Conservation (phyloP, 2,329 filamentous ascomycete species). For the Cladobotryum protrusum region DNA sequence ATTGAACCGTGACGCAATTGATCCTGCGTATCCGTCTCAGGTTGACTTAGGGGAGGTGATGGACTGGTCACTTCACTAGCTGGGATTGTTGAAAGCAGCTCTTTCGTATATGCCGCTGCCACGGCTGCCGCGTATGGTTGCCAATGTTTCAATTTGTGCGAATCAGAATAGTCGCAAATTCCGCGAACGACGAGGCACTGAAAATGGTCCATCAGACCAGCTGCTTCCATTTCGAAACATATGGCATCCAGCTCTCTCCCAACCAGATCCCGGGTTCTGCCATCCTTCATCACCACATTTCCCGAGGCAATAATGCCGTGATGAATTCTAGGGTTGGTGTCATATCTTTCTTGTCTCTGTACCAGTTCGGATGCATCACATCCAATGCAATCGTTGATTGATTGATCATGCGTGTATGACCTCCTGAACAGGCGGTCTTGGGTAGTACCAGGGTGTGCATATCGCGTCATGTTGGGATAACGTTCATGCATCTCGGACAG, state of each 20-base stretch:
- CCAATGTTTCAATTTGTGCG: slow-evolving; percentile 10
- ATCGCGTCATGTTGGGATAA: neutral
- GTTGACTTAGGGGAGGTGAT: neutral
- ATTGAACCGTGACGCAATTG: no score
- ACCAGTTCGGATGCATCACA: no score
- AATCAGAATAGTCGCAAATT: slow-evolving; percentile 11
- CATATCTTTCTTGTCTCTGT: no score
- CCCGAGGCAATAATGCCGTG: slow-evolving; percentile 6
- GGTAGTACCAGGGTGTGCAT: neutral
- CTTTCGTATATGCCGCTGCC: slow-evolving; percentile 4
- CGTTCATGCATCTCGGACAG: neutral
- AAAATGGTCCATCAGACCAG: slow-evolving; percentile 1
- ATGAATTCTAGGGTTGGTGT: slow-evolving; percentile 1
- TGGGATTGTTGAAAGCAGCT: neutral
- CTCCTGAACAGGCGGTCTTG: neutral
- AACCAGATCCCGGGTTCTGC: neutral
- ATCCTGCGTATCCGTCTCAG: neutral
- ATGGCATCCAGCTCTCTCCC: neutral
- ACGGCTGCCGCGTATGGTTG: slow-evolving; percentile 8
- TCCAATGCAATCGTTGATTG: no score
- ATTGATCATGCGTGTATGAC: slow-evolving; percentile 3
- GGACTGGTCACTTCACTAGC: neutral
- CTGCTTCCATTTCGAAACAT: slow-evolving; percentile 11
- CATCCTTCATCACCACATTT: slow-evolving; percentile 9
- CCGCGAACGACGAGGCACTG: slow-evolving; percentile 7